These are phyloP conservation scores for Glonium stellatum DNA, from an alignment of 495 filamentous ascomycete genomes.

Conservation along the genomic window DNA sequence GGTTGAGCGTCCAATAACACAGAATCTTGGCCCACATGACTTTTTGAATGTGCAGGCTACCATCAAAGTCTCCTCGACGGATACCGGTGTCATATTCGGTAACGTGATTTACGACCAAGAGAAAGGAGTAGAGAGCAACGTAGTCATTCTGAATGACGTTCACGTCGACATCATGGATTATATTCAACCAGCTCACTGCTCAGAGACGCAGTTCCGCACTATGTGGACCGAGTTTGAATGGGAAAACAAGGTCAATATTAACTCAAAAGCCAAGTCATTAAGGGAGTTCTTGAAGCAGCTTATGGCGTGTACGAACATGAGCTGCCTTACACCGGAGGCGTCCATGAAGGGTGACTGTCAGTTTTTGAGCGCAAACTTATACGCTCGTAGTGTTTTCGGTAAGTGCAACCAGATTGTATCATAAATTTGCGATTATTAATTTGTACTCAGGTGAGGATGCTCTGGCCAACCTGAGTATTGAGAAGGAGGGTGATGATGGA, in stretches of 20 bases:
- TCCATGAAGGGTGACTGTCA: conserved; percentile 96
- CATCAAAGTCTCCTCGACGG: conserved; percentile 98
- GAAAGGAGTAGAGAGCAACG: conserved; percentile 90
- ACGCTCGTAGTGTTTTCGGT: conserved; percentile 98
- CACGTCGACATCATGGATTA: conserved; percentile 99
- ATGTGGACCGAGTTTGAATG: conserved; percentile 99
- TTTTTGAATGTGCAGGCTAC: conserved; percentile 97
- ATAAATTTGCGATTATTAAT: conserved; percentile 9
- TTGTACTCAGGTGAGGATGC: conserved; percentile 82
- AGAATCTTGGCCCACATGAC: conserved; percentile 89
- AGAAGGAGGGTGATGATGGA: conserved; percentile 92
- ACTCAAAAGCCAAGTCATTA: conserved; percentile 87
- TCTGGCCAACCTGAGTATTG: conserved; percentile 93
- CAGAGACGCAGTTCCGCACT: conserved; percentile 95
- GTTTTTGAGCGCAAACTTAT: conserved; percentile 95
- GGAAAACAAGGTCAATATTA: conserved; percentile 99
- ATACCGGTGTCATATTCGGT: conserved; percentile 98
- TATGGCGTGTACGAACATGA: conserved; percentile 99
- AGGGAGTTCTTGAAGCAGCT: conserved; percentile 89
- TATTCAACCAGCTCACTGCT: conserved; percentile 94
- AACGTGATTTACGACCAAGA: conserved; percentile 98
- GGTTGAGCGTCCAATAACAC: conserved; percentile 89
- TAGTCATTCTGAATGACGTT: conserved; percentile 97
- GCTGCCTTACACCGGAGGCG: conserved; percentile 91
- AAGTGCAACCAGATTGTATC: conserved; percentile 38